Evolutionary conservation across 2,329 filamentous ascomycete genomes (phyloP), one percentile per base, ranked within the genome.

Genomic region (Plectosphaerella plurivora): DNA sequence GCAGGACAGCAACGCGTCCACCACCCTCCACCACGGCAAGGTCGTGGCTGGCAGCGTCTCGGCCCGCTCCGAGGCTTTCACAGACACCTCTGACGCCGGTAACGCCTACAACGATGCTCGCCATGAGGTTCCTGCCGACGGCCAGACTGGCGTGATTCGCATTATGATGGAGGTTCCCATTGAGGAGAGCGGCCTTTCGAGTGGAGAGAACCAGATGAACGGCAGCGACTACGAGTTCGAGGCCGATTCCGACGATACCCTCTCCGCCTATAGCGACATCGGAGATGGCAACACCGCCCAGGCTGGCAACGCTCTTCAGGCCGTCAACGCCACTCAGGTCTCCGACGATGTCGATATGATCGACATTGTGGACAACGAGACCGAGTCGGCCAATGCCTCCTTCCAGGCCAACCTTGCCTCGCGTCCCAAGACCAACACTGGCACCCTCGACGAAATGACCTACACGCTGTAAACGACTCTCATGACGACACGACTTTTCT

Each of bases 1-100:
- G 1, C 67, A 76, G 46, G 72, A 72, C 42, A 69, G 71, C 45
- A 63, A 66, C 25, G 44, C 20, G 7, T 71, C 69, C n/a, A 72
- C 66, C 2, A 64, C 70, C 11, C 69, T 66, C 39, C 56, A 59
- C 20, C 59, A 59, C 3, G 58, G 62, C 20, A 59, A 57, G 11
- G 65, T 73, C 47, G 65, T 72, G 36, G 61, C 64, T 5, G 68
- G 69, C 35, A 64, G 66, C 45, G 62, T 55, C 1, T 68, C 68
- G 0, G 58, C 70, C 11, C 55, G 52, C 15, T 68, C 70, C 1
- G 72, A 73, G 53, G 53, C 61, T n/a, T 73, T 73, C 49, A 63
- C 63, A 0, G 56, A 59, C 3, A 61, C 59, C 2, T 55, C 60
- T 5, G 70, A 68, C 1, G 71, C 68, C 28, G 56, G 63, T 2